A percentile compares a stretch with the other conserved stretches of the same genome.
These are phyloP conservation scores for Ananas comosus DNA, from an alignment of 176 grass and related monocot genomes.

Conservation along the genomic window DNA sequence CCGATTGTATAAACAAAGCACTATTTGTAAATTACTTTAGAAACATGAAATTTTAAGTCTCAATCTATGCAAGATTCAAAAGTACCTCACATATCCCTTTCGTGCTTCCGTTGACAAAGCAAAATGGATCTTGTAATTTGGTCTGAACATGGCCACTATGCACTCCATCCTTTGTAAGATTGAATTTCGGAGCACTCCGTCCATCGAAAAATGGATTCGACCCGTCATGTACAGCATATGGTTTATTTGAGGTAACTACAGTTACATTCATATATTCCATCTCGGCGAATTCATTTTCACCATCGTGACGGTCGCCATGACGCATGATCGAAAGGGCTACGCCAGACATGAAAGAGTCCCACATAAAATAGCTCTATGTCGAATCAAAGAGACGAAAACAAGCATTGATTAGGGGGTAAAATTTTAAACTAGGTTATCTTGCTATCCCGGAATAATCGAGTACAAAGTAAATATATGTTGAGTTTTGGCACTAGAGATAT, in stretches of 20 bases:
- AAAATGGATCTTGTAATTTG: constrained; percentile 58
- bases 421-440: too few species aligned
- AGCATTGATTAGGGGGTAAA: not conserved
- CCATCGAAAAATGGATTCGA: constrained; percentile 70
- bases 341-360: constrained; percentile 77
- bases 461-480: too few species aligned
- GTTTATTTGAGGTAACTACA: constrained; percentile 66
- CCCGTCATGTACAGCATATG: constrained; percentile 55
- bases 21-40: too few species aligned
- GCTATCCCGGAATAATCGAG: too few species aligned
- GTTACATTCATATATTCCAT: constrained; percentile 75
- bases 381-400: constrained; percentile 1
- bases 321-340: constrained; percentile 60
- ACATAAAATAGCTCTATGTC: constrained; percentile 83
- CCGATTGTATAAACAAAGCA: not conserved
- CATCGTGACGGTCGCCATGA: constrained; percentile 29
- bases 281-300: constrained; percentile 69
- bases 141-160: constrained; percentile 92
- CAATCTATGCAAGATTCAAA: constrained; percentile 5
- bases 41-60: not conserved
- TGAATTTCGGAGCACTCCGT: constrained; percentile 44
- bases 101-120: constrained; percentile 28
- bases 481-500: too few species aligned
- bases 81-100: constrained; percentile 84
- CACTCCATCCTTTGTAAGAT: constrained; percentile 43